Percentiles rank a stretch among this genome's conserved stretches.
Conservation (phyloP, 2,329 filamentous ascomycete genomes). For the Epichloe sylvatica region DNA sequence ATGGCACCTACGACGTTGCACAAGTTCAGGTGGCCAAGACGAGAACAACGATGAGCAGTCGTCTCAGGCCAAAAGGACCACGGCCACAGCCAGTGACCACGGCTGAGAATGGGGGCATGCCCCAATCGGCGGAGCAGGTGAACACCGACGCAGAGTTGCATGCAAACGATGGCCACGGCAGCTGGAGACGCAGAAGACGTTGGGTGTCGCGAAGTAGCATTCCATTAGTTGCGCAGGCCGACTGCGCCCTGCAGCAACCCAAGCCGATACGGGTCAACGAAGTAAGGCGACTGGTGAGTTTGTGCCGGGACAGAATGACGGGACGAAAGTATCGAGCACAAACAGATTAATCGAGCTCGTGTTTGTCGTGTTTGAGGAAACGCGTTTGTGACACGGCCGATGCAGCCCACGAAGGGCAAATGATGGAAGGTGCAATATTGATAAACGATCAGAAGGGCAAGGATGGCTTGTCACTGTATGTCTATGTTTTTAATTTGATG, state of each 20-base stretch:
- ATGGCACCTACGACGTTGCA: not conserved
- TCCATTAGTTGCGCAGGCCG: constrained; percentile 13
- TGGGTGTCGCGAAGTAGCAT: constrained; percentile 11
- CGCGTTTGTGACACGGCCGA: not conserved
- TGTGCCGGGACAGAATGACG: constrained; percentile 15
- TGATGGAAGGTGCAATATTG: not conserved
- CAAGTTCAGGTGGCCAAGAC: not conserved
- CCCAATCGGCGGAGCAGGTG: not conserved
- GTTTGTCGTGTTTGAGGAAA: not conserved
- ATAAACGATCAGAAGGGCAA: not conserved
- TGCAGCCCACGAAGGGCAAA: not conserved
- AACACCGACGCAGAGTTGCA: not conserved
- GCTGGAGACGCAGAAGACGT: constrained; percentile 8
- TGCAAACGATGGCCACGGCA: not conserved
- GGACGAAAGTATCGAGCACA: constrained; percentile 11
- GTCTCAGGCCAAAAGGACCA: not conserved
- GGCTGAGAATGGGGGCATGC: not conserved
- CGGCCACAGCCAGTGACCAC: not conserved
- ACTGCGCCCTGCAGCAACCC: constrained; percentile 19
- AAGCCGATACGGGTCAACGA: constrained; percentile 18
- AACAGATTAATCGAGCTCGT: constrained; percentile 7
- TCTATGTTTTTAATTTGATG: not conserved
- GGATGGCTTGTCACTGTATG: not conserved
- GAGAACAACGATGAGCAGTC: not conserved
- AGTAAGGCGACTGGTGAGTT: constrained; percentile 16